Conservation (phyloP, 768 basidiomycete genomes). For the Tylopilus sp. region DNA sequence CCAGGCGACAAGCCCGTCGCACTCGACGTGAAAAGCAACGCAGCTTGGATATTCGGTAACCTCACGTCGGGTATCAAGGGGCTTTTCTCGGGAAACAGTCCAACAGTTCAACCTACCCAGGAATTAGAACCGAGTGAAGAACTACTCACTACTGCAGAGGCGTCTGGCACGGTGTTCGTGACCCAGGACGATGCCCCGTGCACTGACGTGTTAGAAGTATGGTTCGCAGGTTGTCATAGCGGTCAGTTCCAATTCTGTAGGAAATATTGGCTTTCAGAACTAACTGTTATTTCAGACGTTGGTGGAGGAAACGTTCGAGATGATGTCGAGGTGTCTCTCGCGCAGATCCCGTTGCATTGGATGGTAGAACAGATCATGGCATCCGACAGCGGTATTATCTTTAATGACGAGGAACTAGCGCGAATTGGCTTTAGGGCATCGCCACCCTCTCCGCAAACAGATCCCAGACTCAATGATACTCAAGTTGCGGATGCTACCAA, state of each 20-base stretch:
- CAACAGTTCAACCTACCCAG: not conserved
- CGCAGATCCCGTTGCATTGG: constrained; percentile 69
- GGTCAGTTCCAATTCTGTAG: constrained; percentile 40
- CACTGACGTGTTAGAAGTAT: constrained; percentile 70
- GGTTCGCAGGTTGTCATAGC: constrained; percentile 72
- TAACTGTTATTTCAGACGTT: constrained; percentile 44
- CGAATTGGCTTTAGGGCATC: constrained; percentile 36
- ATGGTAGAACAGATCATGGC: constrained; percentile 67
- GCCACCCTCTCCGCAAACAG: not conserved
- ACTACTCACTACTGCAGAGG: not conserved
- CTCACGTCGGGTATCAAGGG: not conserved
- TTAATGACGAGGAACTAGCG: constrained; percentile 47
- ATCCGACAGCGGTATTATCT: constrained; percentile 57
- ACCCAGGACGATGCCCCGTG: not conserved
- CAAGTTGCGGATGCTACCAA: not conserved
- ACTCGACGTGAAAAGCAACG: not conserved
- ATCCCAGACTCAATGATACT: no score
- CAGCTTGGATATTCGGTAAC: not conserved
- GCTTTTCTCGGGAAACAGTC: not conserved
- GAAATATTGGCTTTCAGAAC: not conserved
- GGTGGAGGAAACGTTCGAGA: constrained; percentile 62
- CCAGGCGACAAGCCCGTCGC: constrained; percentile 6
- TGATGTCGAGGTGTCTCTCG: constrained; percentile 37
- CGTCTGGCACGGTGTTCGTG: not conserved
- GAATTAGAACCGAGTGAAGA: not conserved